Base-by-base conservation (phyloP, 2,329 filamentous ascomycete species). In the Alternaria alternata region DNA sequence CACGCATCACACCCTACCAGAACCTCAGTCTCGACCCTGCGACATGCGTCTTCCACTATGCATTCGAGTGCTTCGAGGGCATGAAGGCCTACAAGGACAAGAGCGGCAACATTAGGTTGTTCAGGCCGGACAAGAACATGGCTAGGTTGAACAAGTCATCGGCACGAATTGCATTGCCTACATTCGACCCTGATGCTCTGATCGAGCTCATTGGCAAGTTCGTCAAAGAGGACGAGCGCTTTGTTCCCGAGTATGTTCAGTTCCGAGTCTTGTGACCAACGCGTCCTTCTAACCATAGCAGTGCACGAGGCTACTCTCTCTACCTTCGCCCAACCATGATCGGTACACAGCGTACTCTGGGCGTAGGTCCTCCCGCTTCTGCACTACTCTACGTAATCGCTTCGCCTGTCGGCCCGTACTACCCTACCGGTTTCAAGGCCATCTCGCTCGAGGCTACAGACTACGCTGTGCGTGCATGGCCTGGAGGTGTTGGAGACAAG, bases 1-100 rank as follows among this genome's bases (percentile, higher is more conserved):
- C 94, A 59, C 86, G 88, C 67, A 98, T 99, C 77, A 89, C 87
- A 18, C 95, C 95, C 20, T 98, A 98, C 85, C 93, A 97, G 81
- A 97, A 97, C 82, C 91, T 99, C 71, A 94, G 92, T 46, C 90
- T 99, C 72, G 95, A 98, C 80, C 95, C 95, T 26, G 93, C 95
- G 43, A 95, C 93, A 34, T 98, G 94, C 82, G 95, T 98, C 64
- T 94, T 99, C 82, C 95, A 99, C 86, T 99, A 99, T 81, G 95
- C 93, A 49, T 98, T 98, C 77, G 92, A 96, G 81, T 95, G 91
- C 79, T 99, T 99, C 81, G 95, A 99, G 84, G 95, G 95, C 70
- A 97, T 98, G 93, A 99, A 99, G 85, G 95, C 95, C 61, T 99
- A 99, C 86, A 96, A 94, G 81, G 93, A 96, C 82, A 88, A 86